Evolutionary conservation across 148 eudicot species (phyloP), one percentile per base, ranked within the genome.

Genomic region (Euryodendron excelsum): DNA sequence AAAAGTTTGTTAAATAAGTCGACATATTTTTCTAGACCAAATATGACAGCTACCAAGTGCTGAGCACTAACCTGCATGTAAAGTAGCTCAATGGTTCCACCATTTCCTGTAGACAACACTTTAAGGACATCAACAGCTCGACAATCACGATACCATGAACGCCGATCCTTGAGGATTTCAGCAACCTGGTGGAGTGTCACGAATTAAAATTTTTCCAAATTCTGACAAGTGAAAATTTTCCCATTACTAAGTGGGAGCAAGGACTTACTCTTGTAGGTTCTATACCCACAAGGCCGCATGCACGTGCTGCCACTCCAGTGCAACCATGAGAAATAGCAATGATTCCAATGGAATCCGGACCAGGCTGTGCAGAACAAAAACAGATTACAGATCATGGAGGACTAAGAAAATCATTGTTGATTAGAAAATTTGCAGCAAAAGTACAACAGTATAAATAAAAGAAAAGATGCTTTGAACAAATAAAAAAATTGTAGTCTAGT

Each of bases 281-380:
- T 44, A 90, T 72, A 59, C 89, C 89, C 78, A 90, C 93, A 78
- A 90, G 89, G 79, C 91, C 91, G 25, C 93, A 90, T 69, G 93
- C 93, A 72, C 91, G 90, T 67, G 93, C 84, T 79, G 93, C 91
- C 34, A 90, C 86, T 34, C 93, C 93, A 76, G 86, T 82, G 89
- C 90, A 88, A 80, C 91, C 85, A 64, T 86, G 91, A 80, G 93
- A 90, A 81, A 90, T 86, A 79, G 93, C 91, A 83, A 90, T 77
- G 89, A 88, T 90, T 86, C 93, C 91, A 86, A 88, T 90, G 89
- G 93, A 90, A 87, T 90, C 93, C 91, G 93, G 93, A 90, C 93
- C 93, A 90, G 93, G 91, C 93, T 90, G 84, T 78, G 39, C 41
- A 33, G 11, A 52, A 20, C 11, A 56, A 53, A 68, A 48, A 23